Conservation (phyloP, 225 moss, liverwort and hornwort genomes). For the Antitrichia curtipendula region DNA sequence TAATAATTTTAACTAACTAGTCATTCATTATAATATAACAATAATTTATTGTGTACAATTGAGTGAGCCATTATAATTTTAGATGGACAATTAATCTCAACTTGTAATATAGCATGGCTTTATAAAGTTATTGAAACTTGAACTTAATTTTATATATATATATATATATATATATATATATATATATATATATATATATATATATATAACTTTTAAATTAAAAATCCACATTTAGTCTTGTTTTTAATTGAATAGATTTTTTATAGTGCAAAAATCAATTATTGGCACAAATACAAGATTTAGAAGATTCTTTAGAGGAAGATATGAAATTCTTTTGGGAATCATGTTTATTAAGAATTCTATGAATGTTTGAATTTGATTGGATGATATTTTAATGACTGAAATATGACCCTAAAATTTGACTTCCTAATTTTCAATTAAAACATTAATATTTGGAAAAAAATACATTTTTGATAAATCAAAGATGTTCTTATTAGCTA, state of each 20-base stretch:
- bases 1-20: too few relatives aligned
- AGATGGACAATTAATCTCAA: neutral
- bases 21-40: too few relatives aligned
- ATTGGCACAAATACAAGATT: neutral
- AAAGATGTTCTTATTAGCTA: neutral
- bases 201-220: neutral
- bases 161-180: neutral
- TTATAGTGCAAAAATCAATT: neutral
- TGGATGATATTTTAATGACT: neutral
- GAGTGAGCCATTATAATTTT: neutral
- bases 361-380: neutral
- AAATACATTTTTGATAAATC: neutral
- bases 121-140: neutral
- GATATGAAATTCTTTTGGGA: neutral
- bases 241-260: neutral
- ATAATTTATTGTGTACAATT: too few relatives aligned
- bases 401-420: neutral
- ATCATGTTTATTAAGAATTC: neutral
- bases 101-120: neutral
- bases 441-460: neutral
- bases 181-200: neutral
- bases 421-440: neutral
- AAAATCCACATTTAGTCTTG: neutral
- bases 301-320: neutral
- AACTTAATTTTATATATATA: neutral